Base-by-base conservation (phyloP, 2,329 filamentous ascomycete genomes). In the Fusarium coffeatum region DNA sequence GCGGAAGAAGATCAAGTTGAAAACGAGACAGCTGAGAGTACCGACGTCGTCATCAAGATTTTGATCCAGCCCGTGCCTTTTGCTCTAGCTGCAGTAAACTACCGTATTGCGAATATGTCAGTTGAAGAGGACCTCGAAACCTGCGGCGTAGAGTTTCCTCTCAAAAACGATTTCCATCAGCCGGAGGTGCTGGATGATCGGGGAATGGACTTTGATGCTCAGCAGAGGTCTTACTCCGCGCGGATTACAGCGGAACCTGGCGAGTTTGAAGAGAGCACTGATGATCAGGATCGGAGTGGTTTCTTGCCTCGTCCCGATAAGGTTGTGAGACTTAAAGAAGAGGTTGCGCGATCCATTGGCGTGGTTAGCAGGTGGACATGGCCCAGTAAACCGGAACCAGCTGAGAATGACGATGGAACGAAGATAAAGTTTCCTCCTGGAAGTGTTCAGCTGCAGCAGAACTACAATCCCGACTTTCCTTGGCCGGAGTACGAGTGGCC, bases 121-220 rank as follows among this genome's bases (percentile, higher is more conserved):
- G 22, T 64, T 4, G 20, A 6, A 5, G 61, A 64, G 8, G 37
- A 18, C 6, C 59, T 64, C 3, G 43, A 23, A 0, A 20, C 40
- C 4, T 57, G 30, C 2, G 13, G 6, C 0, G 59, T 64, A 7
- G 50, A 58, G 0, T 13, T 13, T 1, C 61, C 61, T 3, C 23
- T 64, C 28, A 46, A 25, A 10, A 64, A 64, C 3, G 43, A 64
- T 16, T 64, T 64, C 5, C 3, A 41, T 30, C 61, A 64, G 8
- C 59, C 50, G 0, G 30, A 64, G 5, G 12, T 40, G 15, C 2
- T 32, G 1, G 43, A 49, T 37, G 48, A 40, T 7, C 30, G 59
- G 1, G 59, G 59, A 5, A 13, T 45, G 2, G 50, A 64, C 22
- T 49, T 48, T n/a, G 28, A 57, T 4, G 22, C 57, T 1, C 2